Evolutionary conservation across 768 basidiomycete genomes (phyloP), one percentile per base, ranked within the genome.

Genomic region (Pisolithus orientalis): DNA sequence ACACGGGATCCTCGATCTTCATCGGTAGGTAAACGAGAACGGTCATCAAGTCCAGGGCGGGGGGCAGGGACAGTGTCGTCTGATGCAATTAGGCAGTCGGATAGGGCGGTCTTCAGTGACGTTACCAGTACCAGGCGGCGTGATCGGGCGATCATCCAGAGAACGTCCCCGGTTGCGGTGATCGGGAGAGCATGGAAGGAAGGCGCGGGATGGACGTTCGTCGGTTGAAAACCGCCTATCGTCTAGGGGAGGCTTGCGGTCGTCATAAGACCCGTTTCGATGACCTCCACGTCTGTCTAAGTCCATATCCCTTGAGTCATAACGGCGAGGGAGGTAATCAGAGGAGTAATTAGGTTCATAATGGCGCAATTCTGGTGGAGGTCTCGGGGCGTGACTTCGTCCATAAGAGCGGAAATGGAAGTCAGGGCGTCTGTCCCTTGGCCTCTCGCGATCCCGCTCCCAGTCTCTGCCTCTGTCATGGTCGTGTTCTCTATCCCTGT

Each of bases 341-440:
- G 59, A 54, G 54, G 65, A 65, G 54, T 75, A 72, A n/a, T 70
- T 67, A 6, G 75, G 68, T 17, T 80, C 76, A 53, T 75, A 78
- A 44, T 78, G 76, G 27, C 78, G 72, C 47, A 72, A 69, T 46
- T 78, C 77, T 47, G 73, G 70, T 25, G 73, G 75, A 24, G 73
- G 74, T 42, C 75, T 65, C 16, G 75, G 73, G 21, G 63, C 60
- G 55, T 72, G 71, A 54, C 62, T 67, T 60, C 63, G 70, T 52
- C 65, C 73, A 55, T 70, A 75, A 43, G 68, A 71, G 52, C 69
- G 71, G 44, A 67, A 68, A 54, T 62, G 63, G 42, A 68, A 67
- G 24, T 73, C 72, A 39, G 69, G 62, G 25, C 73, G 69, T 47
- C 70, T 70, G 44, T 73, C 67, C 51, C 69, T 66, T 57, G 48